Evolutionary conservation across 2,329 filamentous ascomycete genomes (phyloP), one percentile per base, ranked within the genome.

Genomic region (Chaetothyriales sp.): DNA sequence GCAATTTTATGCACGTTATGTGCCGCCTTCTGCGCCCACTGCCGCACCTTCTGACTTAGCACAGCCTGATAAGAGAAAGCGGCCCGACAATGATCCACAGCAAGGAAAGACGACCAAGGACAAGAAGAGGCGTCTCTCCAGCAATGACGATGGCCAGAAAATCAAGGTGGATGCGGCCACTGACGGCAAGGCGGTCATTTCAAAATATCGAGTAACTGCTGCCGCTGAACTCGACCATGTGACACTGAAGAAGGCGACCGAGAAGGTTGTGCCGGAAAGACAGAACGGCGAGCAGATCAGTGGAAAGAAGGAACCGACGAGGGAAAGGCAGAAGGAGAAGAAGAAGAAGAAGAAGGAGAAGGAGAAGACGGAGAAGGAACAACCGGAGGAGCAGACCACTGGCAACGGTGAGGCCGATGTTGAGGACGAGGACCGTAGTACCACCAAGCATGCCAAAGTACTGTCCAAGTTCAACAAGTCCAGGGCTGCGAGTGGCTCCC

Each of bases 1-100:
- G 50, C 66, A 68, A 47, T 67, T 75, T 37, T 73, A 75, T 57
- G 65, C 69, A 28, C 68, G 71, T 49, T 73, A 74, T 58, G 70
- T 70, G 44, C 71, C 73, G 49, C 67, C 70, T 2, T 10, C 44
- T 18, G 37, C 29, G 8, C 10, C 33, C 10, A 6, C 22, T 10
- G 6, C 4, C 18, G 18, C 44, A 10, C n/a, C 19, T 2, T n/a
- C 18, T 46, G 44, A 46, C 22, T 19, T 28, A 10, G 4, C 13
- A 10, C 18, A 18, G 22, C 44, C 22, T 28, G 44, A 46, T 4
- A 46, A 46, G 44, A 20, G 44, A 28, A 46, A 46, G 22, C 44
- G 44, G 22, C 8, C 44, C 2, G 19, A 46, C 10, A 28, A 13
- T 28, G 44, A 46, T 28, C 44, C 18, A 46, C 18, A 43, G 29